These are phyloP conservation scores for Rubus idaeus DNA, from an alignment of 306 rosid genomes.

Conservation along the genomic window DNA sequence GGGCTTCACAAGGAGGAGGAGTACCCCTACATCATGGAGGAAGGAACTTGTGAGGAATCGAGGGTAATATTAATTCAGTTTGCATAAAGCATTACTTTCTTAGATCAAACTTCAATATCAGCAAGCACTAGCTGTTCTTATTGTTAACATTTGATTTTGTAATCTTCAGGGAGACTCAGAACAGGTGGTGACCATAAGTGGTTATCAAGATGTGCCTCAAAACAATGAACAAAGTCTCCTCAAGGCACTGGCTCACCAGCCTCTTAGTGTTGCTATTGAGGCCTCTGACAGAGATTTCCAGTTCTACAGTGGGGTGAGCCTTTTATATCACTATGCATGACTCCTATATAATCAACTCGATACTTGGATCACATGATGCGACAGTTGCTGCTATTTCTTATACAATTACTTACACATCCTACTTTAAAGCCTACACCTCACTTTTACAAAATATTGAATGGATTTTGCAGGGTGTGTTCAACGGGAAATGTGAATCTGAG, in stretches of 20 bases:
- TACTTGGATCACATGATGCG: background rate
- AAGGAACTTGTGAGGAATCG: conserved; percentile 73
- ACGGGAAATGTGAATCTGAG: conserved; percentile 75
- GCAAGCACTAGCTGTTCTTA: background rate
- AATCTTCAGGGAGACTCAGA: conserved; percentile 51
- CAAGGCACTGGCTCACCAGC: conserved; percentile 91
- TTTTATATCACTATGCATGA: background rate
- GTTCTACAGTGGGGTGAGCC: conserved; percentile 79
- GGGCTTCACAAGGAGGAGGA: conserved; percentile 52
- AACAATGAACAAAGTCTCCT: conserved; percentile 72
- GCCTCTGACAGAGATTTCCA: conserved; percentile 89
- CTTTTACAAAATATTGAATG: background rate
- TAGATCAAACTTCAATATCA: conserved; percentile 2
- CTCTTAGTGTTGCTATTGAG: conserved; percentile 84
- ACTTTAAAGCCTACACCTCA: background rate
- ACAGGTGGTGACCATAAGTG: conserved; percentile 66
- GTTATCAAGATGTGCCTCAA: conserved; percentile 81
- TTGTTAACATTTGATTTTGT: background rate
- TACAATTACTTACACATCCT: too few species aligned
- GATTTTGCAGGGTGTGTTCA: conserved; percentile 66
- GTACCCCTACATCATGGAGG: conserved; percentile 67
- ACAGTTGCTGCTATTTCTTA: background rate
- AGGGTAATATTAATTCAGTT: conserved; percentile 40
- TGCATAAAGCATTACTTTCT: background rate
- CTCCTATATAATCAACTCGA: background rate